These are phyloP conservation scores for Amanita phalloides DNA, from an alignment of 768 basidiomycete genomes.

Conservation along the genomic window DNA sequence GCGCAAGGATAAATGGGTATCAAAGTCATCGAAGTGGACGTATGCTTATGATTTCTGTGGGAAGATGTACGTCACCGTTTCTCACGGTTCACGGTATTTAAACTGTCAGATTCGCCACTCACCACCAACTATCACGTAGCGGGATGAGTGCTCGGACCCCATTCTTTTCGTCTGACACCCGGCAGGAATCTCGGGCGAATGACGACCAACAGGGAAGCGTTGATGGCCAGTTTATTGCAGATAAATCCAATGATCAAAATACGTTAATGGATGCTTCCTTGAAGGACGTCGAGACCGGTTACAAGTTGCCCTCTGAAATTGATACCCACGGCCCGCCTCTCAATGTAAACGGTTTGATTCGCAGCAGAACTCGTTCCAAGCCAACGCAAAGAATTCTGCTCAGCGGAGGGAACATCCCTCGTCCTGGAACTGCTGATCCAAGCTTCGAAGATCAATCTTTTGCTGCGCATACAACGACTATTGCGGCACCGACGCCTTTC, in stretches of 20 bases:
- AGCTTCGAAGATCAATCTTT: slow-evolving; percentile 16
- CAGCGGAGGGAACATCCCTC: slow-evolving; percentile 3
- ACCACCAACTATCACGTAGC: too few relatives aligned
- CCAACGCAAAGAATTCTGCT: slow-evolving; percentile 6
- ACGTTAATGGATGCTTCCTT: not conserved
- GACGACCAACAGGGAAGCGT: not conserved
- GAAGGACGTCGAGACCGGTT: not conserved
- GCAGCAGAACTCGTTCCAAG: slow-evolving; percentile 1
- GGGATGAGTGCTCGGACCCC: slow-evolving; percentile 13
- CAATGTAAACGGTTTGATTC: slow-evolving; percentile 3
- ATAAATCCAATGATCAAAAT: slow-evolving; percentile 8
- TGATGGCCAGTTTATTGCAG: slow-evolving; percentile 5
- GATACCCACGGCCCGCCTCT: not conserved
- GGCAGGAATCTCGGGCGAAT: slow-evolving; percentile 7
- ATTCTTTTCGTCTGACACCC: slow-evolving; percentile 9
- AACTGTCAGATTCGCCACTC: too few relatives aligned
- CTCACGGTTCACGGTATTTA: too few relatives aligned
- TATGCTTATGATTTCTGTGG: too few relatives aligned
- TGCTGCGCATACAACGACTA: slow-evolving; percentile 6
- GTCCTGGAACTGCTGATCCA: slow-evolving; percentile 22
- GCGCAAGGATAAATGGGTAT: too few relatives aligned
- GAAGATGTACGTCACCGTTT: too few relatives aligned
- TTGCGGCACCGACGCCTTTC: slow-evolving; percentile 4
- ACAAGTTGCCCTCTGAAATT: not conserved
- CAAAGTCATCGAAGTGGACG: too few relatives aligned